Percentiles rank a stretch among this genome's conserved stretches.
Conservation (phyloP, 805 yeast genomes). For the Torulaspora maleeae region DNA sequence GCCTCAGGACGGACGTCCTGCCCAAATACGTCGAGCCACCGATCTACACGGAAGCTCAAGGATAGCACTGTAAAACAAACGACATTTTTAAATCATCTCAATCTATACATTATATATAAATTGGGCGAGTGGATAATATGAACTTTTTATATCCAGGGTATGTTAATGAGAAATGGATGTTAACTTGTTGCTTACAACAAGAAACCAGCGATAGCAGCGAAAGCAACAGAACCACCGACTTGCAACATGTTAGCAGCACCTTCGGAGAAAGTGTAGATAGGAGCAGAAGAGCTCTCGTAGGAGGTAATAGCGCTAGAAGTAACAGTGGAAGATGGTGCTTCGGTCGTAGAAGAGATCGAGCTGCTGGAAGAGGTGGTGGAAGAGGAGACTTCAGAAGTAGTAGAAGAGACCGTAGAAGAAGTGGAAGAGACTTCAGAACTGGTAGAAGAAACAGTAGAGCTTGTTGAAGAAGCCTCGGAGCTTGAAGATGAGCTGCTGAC, state of each 20-base stretch:
- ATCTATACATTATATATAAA: constrained; percentile 2
- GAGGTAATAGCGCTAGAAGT: constrained; percentile 44
- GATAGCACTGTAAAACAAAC: not conserved
- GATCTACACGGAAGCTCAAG: constrained; percentile 18
- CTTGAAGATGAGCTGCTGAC: constrained; percentile 33
- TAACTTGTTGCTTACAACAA: constrained; percentile 17
- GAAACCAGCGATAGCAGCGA: constrained; percentile 29
- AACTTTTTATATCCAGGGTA: constrained; percentile 5
- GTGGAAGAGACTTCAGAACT: constrained; percentile 29
- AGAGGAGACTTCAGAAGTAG: constrained; percentile 32
- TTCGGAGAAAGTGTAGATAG: constrained; percentile 47
- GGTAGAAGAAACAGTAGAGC: constrained; percentile 31
- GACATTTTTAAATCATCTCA: not conserved
- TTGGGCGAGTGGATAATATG: not conserved
- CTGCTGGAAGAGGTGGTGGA: constrained; percentile 40
- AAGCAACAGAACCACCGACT: constrained; percentile 23
- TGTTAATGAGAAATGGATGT: not conserved
- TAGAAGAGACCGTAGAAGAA: constrained; percentile 21
- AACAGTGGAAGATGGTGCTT: constrained; percentile 41
- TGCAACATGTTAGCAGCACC: constrained; percentile 30
- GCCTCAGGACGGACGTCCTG: constrained; percentile 13
- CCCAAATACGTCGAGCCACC: constrained; percentile 32
- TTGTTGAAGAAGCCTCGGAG: constrained; percentile 34
- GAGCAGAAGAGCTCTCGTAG: constrained; percentile 7
- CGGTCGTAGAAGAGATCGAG: constrained; percentile 11